Base-by-base conservation (phyloP, 2,329 filamentous ascomycete species). In the Paradendryphiella salina region DNA sequence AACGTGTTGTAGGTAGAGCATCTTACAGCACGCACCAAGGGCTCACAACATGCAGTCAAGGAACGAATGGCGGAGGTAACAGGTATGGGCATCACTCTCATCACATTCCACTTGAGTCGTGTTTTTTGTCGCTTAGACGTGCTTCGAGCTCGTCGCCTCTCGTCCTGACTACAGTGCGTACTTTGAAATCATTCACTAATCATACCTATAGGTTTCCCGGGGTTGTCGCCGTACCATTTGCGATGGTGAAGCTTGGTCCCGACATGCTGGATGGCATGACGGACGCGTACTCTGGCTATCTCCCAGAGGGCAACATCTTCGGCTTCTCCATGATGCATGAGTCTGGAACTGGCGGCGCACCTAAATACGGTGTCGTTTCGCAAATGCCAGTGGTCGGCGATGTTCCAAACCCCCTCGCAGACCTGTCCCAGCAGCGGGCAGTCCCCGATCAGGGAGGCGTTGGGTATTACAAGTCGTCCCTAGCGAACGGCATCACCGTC, bases 391-490 rank as follows among this genome's bases (percentile, higher is more conserved):
- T 33, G 7, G n/a, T 33, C n/a, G 31, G 31, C 5, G 14, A 33
- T 33, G 31, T 33, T 8, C 14, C 31, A 3, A 15, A 33, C n/a
- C 31, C 31, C n/a, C 31, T 33, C 8, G 31, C 31, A 17, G 31
- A 33, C 8, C 75, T 82, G 28, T 82, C 80, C n/a, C 76, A 82
- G 15, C 75, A 74, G 1, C 76, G 85, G 52, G 73, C 75, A 14
- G 68, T 64, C 8, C 61, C 76, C 1, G 85, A 88, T 55, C 60
- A 78, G 52, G 79, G 78, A 3, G 73, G 78, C 23, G 78, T 87
- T n/a, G 85, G 85, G 1, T 83, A 84, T 61, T 88, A 87, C 69
- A 80, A 77, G 57, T 78, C 83, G 0, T 75, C 69, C 3, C 75
- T 86, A 3, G 75, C 71, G 2, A 81, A 80, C 13, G 81, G 80